Base-by-base conservation (phyloP, 768 basidiomycete genomes). In the Leccinum pellstonianum region DNA sequence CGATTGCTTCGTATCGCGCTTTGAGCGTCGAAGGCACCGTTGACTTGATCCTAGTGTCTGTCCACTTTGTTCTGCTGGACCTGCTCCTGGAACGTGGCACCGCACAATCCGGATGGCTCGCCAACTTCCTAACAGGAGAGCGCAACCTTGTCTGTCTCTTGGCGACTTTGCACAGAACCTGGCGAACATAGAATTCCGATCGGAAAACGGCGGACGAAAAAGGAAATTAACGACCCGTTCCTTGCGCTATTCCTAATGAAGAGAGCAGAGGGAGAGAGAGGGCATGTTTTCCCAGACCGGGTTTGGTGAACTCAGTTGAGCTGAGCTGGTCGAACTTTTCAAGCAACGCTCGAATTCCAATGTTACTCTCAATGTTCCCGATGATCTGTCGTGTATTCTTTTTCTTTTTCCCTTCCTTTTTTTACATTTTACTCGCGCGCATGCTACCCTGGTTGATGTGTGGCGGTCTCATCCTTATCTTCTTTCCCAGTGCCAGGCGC, bases 1-100 rank as follows among this genome's bases (percentile, higher is more conserved):
- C 52, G 62, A 70, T 68, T 59, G 58, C 53, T 19, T 41, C 54
- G 54, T 62, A n/a, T 60, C 43, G 43, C 51, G 31, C 54, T 17
- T 46, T 37, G 56, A 43, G 46, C 37, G 62, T 55, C 65, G 59
- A 61, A 62, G 61, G 60, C 65, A 23, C 65, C 55, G 57, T 55
- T 35, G 17, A 27, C 51, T 17, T 53, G 21, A 54, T 48, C 55
- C 38, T 6, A 8, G 23, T 15, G 15, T 54, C 46, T 12, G 10
- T 58, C 19, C 47, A 50, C 15, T 54, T 29, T 29, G 53, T 47
- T 21, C 51, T 35, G 46, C 33, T 54, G n/a, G n/a, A 19, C 41
- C 27, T 49, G 41, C 46, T 52, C 17, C 37, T 23, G 12, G 46
- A 43, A 21, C 10, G 25, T 25, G 15, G 21, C 23, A 52, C 38